These are phyloP conservation scores for Thelonectria olida DNA, from an alignment of 2,329 filamentous ascomycete species.

Conservation along the genomic window DNA sequence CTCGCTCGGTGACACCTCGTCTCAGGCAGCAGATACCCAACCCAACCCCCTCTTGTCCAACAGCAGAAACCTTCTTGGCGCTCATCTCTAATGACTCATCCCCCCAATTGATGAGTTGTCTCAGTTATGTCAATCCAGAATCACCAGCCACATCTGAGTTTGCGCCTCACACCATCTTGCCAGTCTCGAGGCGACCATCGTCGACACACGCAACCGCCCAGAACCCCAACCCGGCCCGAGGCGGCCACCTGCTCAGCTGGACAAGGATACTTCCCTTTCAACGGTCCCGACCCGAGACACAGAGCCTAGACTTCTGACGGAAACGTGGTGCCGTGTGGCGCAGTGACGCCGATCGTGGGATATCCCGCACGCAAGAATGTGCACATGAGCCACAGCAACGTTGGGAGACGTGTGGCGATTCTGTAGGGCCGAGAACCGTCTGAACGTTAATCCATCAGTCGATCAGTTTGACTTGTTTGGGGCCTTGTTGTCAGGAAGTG, in stretches of 20 bases:
- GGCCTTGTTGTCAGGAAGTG: neutral
- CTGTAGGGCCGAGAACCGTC: neutral
- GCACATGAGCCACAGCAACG: conserved; percentile 32
- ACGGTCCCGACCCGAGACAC: conserved; percentile 33
- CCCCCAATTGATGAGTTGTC: conserved; percentile 1
- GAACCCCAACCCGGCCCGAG: neutral
- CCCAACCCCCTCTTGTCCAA: too few relatives aligned
- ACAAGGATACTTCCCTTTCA: conserved; percentile 28
- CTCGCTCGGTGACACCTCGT: too few relatives aligned
- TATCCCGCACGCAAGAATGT: conserved; percentile 24
- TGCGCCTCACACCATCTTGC: conserved; percentile 27
- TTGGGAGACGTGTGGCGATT: conserved; percentile 3
- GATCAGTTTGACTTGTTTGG: conserved; percentile 28
- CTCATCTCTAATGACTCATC: neutral
- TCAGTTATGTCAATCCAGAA: conserved; percentile 22
- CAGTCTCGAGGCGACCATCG: conserved; percentile 26
- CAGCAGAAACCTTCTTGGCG: too few relatives aligned
- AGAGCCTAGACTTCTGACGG: conserved; percentile 16
- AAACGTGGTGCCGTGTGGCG: conserved; percentile 28
- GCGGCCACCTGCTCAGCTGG: conserved; percentile 28
- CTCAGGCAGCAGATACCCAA: too few relatives aligned
- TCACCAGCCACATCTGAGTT: conserved; percentile 39
- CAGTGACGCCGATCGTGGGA: conserved; percentile 2
- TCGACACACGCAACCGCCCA: conserved; percentile 18
- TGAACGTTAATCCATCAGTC: neutral